Percentiles rank a stretch among this genome's conserved stretches.
phyloP scores from a whole-genome alignment of 805 yeast genomes.

The Wickerhamiella sergipiensis region DNA sequence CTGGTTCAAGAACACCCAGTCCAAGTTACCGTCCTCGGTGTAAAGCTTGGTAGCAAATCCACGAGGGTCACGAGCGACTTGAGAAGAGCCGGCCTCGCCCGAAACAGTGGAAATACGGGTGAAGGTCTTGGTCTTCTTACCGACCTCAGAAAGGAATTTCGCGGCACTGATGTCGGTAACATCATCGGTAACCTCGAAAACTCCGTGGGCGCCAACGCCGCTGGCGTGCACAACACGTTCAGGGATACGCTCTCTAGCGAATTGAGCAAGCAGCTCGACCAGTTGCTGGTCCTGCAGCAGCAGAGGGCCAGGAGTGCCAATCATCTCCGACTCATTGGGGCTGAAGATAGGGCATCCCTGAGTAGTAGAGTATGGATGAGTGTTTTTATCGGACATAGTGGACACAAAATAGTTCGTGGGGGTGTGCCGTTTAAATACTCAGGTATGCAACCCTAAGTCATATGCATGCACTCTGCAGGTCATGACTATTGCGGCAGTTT shows the following conservation, averaged over 20 bases:
- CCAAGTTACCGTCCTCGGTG: conserved; percentile 56
- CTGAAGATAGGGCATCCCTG: conserved; percentile 44
- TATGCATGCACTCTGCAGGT: background rate
- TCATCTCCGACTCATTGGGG: conserved; percentile 41
- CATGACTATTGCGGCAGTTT: background rate
- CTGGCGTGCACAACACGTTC: conserved; percentile 58
- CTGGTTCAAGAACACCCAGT: conserved; percentile 63
- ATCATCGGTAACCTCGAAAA: conserved; percentile 46
- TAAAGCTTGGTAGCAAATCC: conserved; percentile 53
- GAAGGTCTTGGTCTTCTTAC: conserved; percentile 61
- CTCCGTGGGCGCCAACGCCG: conserved; percentile 51
- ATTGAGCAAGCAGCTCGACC: conserved; percentile 43
- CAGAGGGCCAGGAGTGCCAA: conserved; percentile 45
- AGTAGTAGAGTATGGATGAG: conserved; percentile 31
- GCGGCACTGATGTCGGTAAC: conserved; percentile 35
- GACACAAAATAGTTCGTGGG: background rate
- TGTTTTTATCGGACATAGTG: background rate
- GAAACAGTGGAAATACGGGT: conserved; percentile 55
- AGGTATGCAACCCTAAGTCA: background rate
- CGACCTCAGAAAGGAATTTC: conserved; percentile 51
- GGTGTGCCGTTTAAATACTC: background rate
- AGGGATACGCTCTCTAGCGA: conserved; percentile 51
- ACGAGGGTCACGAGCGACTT: conserved; percentile 55
- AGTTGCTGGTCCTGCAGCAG: conserved; percentile 46
- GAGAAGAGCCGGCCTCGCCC: conserved; percentile 55